Evolutionary conservation across 495 filamentous ascomycete genomes (phyloP), one percentile per base, ranked within the genome.

Genomic region (Aspergillus cavernicola): DNA sequence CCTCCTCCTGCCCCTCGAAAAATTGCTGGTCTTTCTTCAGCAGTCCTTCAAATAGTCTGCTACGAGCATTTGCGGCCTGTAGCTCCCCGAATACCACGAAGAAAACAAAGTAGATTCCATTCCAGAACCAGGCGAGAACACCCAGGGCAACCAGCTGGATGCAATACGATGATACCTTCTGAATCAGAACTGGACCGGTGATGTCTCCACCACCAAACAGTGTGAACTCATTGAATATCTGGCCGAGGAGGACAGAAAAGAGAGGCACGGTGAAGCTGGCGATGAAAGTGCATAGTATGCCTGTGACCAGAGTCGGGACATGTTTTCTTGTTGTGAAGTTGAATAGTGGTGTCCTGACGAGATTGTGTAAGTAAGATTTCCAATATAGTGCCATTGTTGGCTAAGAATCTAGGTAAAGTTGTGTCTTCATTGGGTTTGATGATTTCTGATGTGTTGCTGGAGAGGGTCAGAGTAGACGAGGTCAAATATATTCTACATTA

Each of bases 41-140:
- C 15, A 97, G 66, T 2, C 79, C 80, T 1, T 69, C 59, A 59
- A 96, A 96, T 2, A 95, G 62, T 22, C 62, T 73, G 24, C 76
- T 71, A 22, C 89, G 80, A 19, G 82, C 84, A 18, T 66, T 75
- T 33, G 78, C 81, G 4, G 84, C 89, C 55, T 96, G 90, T 8
- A 91, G 62, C 66, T 96, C 92, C 22, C 90, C 88, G 60, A 89
- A 91, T 0, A 79, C 60, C 36, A 91, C 66, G 82, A 92, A 96
- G 4, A 76, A 54, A 11, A 77, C 73, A 57, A 86, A 84, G 57
- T 87, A 89, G 40, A 74, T 56, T 8, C 78, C 79, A 57, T 85
- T 82, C 33, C 86, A 64, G 4, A 92, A 19, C 81, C 87, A 92
- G 31, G 77, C 80, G 2, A 63, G 74, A 3, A 69, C 64, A 7